phyloP scores from a whole-genome alignment of 306 rosid genomes.

The Lathyrus sativus region DNA sequence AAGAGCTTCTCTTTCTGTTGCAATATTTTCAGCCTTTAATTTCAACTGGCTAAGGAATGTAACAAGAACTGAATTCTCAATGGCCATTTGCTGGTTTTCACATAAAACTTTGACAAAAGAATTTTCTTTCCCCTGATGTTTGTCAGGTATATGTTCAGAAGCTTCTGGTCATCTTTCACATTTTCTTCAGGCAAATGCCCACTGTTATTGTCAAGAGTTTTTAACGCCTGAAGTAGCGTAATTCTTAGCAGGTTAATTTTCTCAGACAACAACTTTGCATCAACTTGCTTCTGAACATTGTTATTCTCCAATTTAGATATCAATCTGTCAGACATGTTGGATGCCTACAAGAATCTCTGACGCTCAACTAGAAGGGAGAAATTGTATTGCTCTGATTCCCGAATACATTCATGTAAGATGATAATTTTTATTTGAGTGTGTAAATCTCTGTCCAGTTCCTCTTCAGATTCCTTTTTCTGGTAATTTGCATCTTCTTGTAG shows the following conservation, averaged over 20 bases:
- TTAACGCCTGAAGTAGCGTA: constrained; percentile 63
- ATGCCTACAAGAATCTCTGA: constrained; percentile 66
- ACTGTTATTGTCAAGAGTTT: constrained; percentile 47
- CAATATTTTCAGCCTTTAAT: constrained; percentile 45
- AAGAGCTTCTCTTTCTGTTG: constrained; percentile 57
- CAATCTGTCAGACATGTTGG: constrained; percentile 52
- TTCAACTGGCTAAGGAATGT: constrained; percentile 64
- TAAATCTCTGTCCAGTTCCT: constrained; percentile 60
- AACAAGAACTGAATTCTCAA: constrained; percentile 72
- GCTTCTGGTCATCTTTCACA: constrained; percentile 50
- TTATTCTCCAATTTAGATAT: constrained; percentile 66
- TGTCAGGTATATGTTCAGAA: constrained; percentile 50
- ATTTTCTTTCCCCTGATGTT: constrained; percentile 54
- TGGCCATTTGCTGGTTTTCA: constrained; percentile 56
- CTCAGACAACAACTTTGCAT: constrained; percentile 50
- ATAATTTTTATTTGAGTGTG: constrained; percentile 62
- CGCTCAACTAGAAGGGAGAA: constrained; percentile 55
- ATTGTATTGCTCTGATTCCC: constrained; percentile 59
- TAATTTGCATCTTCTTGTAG: constrained; percentile 60
- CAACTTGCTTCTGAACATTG: constrained; percentile 49
- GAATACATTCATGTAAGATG: constrained; percentile 63
- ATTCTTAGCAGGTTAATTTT: constrained; percentile 52
- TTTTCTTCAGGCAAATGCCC: constrained; percentile 36
- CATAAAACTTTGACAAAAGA: constrained; percentile 41
- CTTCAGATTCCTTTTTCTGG: constrained; percentile 67